A percentile compares a stretch with the other conserved stretches of the same genome.
phyloP scores from a whole-genome alignment of 1,284 basidiomycete species.

The Waitea zeae region DNA sequence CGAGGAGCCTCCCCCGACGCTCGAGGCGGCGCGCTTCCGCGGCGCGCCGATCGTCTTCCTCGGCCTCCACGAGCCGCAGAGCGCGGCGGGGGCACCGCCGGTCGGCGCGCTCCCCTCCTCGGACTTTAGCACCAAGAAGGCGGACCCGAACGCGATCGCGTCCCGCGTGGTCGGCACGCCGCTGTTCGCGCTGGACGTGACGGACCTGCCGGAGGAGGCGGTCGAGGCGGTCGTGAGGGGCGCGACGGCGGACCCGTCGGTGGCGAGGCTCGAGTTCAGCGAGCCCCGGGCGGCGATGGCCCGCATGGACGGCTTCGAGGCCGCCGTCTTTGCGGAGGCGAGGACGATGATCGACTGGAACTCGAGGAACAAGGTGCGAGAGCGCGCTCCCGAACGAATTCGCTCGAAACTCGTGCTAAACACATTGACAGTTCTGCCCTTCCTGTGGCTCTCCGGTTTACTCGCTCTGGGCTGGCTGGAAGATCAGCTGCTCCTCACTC shows the following conservation, averaged over 20 bases:
- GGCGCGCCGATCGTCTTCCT: constrained; percentile 48
- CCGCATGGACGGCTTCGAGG: constrained; percentile 36
- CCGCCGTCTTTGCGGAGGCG: constrained; percentile 59
- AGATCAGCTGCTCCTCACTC: constrained; percentile 64
- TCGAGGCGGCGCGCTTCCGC: constrained; percentile 49
- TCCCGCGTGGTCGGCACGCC: constrained; percentile 54
- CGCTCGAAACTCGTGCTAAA: not conserved
- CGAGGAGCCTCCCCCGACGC: constrained; percentile 23
- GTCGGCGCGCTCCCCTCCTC: constrained; percentile 41
- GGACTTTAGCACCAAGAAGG: constrained; percentile 29
- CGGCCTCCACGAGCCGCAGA: constrained; percentile 57
- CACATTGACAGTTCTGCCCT: constrained; percentile 56
- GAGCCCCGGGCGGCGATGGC: constrained; percentile 52
- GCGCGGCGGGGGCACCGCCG: constrained; percentile 14
- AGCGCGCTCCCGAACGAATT: constrained; percentile 1
- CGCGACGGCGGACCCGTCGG: constrained; percentile 18
- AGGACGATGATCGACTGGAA: constrained; percentile 86
- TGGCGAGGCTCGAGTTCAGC: constrained; percentile 41
- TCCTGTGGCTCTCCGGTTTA: constrained; percentile 73
- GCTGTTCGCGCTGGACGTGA: constrained; percentile 68
- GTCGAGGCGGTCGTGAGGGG: constrained; percentile 25
- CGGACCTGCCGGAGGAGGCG: constrained; percentile 25
- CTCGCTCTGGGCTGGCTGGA: constrained; percentile 94
- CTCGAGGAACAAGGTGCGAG: constrained; percentile 53
- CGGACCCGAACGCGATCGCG: constrained; percentile 20